Conservation (phyloP, 331 rosid species). For the Pyrus hybrid region DNA sequence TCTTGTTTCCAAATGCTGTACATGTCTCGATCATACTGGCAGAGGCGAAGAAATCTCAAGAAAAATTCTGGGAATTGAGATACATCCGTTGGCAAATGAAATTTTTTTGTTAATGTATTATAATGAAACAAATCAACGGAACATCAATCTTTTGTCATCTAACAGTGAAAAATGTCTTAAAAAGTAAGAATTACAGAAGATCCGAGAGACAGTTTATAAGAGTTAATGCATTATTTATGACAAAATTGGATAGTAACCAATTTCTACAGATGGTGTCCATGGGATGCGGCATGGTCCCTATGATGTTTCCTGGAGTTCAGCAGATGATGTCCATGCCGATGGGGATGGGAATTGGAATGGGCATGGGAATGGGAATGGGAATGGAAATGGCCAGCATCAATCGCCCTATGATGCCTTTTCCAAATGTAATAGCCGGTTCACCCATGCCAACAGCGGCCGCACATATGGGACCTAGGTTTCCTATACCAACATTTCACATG, state of each 20-base stretch:
- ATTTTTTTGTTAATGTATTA: background rate
- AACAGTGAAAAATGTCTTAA: background rate
- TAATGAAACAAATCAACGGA: background rate
- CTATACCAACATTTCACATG: conserved; percentile 61
- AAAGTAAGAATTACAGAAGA: background rate
- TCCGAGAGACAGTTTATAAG: background rate
- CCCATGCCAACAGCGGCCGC: conserved; percentile 46
- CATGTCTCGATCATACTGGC: background rate
- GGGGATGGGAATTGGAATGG: conserved; percentile 59
- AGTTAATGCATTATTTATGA: conserved; percentile 13
- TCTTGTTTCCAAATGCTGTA: background rate
- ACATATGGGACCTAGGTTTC: conserved; percentile 68
- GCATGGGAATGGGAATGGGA: conserved; percentile 83
- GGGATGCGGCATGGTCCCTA: conserved; percentile 96
- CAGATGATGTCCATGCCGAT: conserved; percentile 54
- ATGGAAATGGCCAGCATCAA: conserved; percentile 83
- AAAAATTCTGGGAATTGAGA: background rate
- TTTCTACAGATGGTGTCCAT: conserved; percentile 90
- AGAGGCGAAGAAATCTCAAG: background rate
- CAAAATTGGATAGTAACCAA: conserved; percentile 5
- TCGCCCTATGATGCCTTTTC: conserved; percentile 72
- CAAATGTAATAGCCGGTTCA: conserved; percentile 56
- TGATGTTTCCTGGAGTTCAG: conserved; percentile 91
- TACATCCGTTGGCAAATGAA: background rate
- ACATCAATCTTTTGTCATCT: background rate